These are phyloP conservation scores for Isatis tinctoria DNA, from an alignment of 345 rosid species.

Conservation along the genomic window DNA sequence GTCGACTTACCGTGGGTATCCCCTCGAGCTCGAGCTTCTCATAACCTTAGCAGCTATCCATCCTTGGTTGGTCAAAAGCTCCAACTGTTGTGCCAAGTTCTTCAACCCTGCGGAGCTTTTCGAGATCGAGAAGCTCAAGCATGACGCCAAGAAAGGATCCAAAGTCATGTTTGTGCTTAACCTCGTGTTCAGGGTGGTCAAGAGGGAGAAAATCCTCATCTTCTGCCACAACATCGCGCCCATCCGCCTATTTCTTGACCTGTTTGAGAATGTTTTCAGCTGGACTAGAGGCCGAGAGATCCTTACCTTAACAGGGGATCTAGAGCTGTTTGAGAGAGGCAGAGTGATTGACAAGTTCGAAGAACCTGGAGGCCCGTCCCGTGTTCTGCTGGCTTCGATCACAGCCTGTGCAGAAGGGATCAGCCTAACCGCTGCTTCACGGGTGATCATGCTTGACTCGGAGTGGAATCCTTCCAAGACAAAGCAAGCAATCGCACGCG, in stretches of 20 bases:
- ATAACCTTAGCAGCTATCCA: constrained; percentile 88
- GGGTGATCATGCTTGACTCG: constrained; percentile 70
- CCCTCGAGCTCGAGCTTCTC: constrained; percentile 77
- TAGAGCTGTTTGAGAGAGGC: constrained; percentile 86
- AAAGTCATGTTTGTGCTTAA: constrained; percentile 90
- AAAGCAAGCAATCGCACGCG: constrained; percentile 91
- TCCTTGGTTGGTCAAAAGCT: constrained; percentile 71
- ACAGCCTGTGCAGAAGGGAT: constrained; percentile 95
- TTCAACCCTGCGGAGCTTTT: constrained; percentile 41
- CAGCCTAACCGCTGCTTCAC: constrained; percentile 88
- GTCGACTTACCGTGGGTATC: constrained; percentile 59
- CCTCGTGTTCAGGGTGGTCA: constrained; percentile 68
- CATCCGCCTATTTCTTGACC: constrained; percentile 53
- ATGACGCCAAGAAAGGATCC: constrained; percentile 63
- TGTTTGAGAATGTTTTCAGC: constrained; percentile 62
- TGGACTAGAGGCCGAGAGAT: constrained; percentile 83
- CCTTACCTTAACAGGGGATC: constrained; percentile 71
- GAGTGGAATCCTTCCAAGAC: constrained; percentile 97
- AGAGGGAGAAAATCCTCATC: constrained; percentile 68
- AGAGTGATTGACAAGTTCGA: constrained; percentile 79
- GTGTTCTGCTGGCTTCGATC: constrained; percentile 72
- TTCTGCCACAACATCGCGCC: constrained; percentile 98
- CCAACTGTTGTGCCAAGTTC: constrained; percentile 60
- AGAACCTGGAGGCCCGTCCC: constrained; percentile 59
- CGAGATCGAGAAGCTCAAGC: constrained; percentile 54